phyloP scores from a whole-genome alignment of 129 eudicot genomes.

The Centaurea solstitialis region DNA sequence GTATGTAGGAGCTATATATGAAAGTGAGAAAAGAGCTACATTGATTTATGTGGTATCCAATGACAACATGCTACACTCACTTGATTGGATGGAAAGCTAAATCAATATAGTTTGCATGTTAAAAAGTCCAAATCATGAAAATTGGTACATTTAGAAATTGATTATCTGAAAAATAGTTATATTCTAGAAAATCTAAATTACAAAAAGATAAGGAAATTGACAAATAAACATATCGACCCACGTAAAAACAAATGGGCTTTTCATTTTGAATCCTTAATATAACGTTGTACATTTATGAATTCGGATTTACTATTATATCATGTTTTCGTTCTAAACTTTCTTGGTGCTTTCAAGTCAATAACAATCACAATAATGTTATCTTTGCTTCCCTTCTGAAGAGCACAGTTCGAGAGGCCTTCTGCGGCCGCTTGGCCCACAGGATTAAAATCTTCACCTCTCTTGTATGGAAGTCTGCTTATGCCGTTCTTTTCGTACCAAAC shows the following conservation, averaged over 20 bases:
- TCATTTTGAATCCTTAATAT: background rate
- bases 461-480: slow-evolving; percentile 7
- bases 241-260: background rate
- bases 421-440: slow-evolving; percentile 64
- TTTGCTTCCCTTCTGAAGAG: slow-evolving; percentile 66
- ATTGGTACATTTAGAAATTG: too few relatives aligned
- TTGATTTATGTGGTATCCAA: too few relatives aligned
- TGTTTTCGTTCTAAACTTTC: slow-evolving; percentile 33
- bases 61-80: too few relatives aligned
- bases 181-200: too few relatives aligned
- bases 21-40: too few relatives aligned
- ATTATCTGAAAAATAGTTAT: too few relatives aligned
- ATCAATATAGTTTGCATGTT: too few relatives aligned
- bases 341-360: slow-evolving; percentile 59
- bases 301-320: background rate
- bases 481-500: slow-evolving; percentile 66
- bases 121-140: too few relatives aligned
- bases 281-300: background rate
- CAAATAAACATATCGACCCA: background rate
- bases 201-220: background rate
- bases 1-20: too few relatives aligned
- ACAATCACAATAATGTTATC: slow-evolving; percentile 62
- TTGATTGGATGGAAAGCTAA: too few relatives aligned
- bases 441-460: slow-evolving; percentile 51
- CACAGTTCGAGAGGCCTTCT: slow-evolving; percentile 54